A percentile compares a stretch with the other conserved stretches of the same genome.
phyloP scores from a whole-genome alignment of 2,329 filamentous ascomycete genomes.

The Sclerotinia nivalis region DNA sequence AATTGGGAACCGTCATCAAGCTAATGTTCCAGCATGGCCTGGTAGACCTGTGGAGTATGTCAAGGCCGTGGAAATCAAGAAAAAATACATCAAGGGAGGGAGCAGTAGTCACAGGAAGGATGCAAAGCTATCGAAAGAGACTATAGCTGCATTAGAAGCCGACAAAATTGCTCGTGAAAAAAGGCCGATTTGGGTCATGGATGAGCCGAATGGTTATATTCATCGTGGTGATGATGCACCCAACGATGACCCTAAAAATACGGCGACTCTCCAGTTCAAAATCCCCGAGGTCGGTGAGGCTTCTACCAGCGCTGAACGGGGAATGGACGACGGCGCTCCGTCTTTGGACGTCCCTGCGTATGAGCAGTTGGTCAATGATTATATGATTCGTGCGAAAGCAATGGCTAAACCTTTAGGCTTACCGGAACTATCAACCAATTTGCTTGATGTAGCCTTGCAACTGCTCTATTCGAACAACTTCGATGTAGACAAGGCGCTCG shows the following conservation, averaged over 20 bases:
- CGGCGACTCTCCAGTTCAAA: constrained; percentile 75
- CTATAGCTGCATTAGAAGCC: constrained; percentile 74
- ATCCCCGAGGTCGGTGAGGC: constrained; percentile 58
- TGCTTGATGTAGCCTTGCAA: constrained; percentile 79
- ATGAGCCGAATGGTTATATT: constrained; percentile 85
- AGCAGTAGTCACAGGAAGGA: constrained; percentile 65
- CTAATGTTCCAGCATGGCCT: constrained; percentile 80
- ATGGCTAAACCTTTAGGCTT: constrained; percentile 65
- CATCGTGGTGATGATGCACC: constrained; percentile 75
- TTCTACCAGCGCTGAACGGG: constrained; percentile 44
- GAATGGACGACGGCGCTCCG: constrained; percentile 40
- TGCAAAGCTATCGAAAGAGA: constrained; percentile 76
- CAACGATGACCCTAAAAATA: constrained; percentile 71
- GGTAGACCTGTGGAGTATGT: constrained; percentile 87
- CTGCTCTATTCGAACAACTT: constrained; percentile 72
- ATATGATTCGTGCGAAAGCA: constrained; percentile 62
- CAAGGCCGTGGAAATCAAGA: constrained; percentile 84
- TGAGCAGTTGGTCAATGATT: constrained; percentile 66
- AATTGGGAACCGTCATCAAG: constrained; percentile 87
- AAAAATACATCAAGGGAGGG: constrained; percentile 62
- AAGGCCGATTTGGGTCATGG: constrained; percentile 89
- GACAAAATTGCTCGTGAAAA: constrained; percentile 78
- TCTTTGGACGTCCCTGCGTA: constrained; percentile 39
- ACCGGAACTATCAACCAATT: constrained; percentile 76
- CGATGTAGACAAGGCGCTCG: constrained; percentile 68